These are phyloP conservation scores for Boletus subcaerulescens DNA, from an alignment of 768 basidiomycete genomes.

Conservation along the genomic window DNA sequence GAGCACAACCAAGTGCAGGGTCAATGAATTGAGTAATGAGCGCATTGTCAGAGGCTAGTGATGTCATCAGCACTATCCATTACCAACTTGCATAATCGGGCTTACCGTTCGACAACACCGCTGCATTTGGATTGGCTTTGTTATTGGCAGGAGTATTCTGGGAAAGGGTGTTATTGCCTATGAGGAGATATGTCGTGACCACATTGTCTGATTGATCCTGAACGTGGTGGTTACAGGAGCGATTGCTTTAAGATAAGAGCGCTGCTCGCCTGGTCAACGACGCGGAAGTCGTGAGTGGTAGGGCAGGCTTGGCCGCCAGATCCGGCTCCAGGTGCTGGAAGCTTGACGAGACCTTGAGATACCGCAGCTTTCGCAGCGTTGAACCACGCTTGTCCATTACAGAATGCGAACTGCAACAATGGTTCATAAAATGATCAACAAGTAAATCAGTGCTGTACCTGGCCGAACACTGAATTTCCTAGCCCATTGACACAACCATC, in stretches of 20 bases:
- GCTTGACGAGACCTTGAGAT: conserved; percentile 14
- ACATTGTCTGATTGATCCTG: conserved; percentile 31
- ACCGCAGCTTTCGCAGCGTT: conserved; percentile 20
- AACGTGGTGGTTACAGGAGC: background rate
- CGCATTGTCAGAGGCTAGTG: conserved; percentile 25
- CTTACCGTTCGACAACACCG: conserved; percentile 25
- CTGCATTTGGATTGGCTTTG: conserved; percentile 23
- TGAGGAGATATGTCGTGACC: conserved; percentile 27
- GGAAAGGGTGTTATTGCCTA: conserved; percentile 21
- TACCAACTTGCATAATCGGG: background rate
- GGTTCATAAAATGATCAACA: background rate
- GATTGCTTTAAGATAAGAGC: background rate
- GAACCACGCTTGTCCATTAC: conserved; percentile 27
- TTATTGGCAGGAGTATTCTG: conserved; percentile 26
- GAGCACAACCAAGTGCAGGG: conserved; percentile 23
- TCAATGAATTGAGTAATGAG: conserved; percentile 26
- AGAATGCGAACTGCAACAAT: conserved; percentile 20
- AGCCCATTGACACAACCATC: conserved; percentile 23
- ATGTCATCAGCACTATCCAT: background rate
- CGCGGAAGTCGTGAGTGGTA: conserved; percentile 26
- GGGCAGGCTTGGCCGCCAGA: conserved; percentile 22
- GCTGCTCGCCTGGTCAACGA: conserved; percentile 23
- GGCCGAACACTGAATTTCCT: conserved; percentile 23
- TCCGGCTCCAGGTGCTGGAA: conserved; percentile 21
- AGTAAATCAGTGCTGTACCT: conserved; percentile 7